Evolutionary conservation across 1,284 basidiomycete species (phyloP).

Genomic region (Inonotus hispidus): DNA sequence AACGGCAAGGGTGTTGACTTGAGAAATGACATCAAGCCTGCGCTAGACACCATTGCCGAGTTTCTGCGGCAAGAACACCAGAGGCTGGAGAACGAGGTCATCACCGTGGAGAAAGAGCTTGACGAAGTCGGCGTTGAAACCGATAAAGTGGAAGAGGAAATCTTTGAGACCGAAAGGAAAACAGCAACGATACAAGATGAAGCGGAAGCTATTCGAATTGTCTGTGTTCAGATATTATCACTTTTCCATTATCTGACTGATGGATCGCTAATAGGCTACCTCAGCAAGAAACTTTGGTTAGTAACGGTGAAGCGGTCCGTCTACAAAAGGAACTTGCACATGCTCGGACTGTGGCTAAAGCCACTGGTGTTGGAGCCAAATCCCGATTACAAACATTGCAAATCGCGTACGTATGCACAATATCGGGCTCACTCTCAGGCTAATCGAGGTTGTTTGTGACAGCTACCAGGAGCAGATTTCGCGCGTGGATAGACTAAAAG

Average conservation of each 20-base stretch:
- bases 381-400: constrained; percentile 67
- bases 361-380: constrained; percentile 72
- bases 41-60: constrained; percentile 64
- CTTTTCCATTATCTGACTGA: constrained; percentile 6
- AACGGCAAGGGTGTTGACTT: constrained; percentile 50
- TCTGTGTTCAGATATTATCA: constrained; percentile 32
- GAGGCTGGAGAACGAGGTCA: constrained; percentile 74
- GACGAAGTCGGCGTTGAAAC: constrained; percentile 75
- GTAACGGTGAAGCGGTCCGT: constrained; percentile 53
- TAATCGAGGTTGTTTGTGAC: constrained; percentile 6
- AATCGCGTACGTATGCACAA: constrained; percentile 34
- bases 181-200: constrained; percentile 44
- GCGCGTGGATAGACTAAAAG: constrained; percentile 61
- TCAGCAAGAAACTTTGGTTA: constrained; percentile 64
- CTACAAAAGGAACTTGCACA: constrained; percentile 65
- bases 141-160: constrained; percentile 62
- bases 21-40: constrained; percentile 64
- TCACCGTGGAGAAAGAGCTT: constrained; percentile 68
- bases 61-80: constrained; percentile 63
- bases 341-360: constrained; percentile 66
- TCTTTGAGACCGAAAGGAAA: constrained; percentile 44
- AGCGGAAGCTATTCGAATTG: constrained; percentile 73
- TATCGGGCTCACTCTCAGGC: background rate
- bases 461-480: constrained; percentile 75
- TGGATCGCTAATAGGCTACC: constrained; percentile 44